phyloP scores from a whole-genome alignment of 257 asterid genomes.

The Penstemon barbatus region DNA sequence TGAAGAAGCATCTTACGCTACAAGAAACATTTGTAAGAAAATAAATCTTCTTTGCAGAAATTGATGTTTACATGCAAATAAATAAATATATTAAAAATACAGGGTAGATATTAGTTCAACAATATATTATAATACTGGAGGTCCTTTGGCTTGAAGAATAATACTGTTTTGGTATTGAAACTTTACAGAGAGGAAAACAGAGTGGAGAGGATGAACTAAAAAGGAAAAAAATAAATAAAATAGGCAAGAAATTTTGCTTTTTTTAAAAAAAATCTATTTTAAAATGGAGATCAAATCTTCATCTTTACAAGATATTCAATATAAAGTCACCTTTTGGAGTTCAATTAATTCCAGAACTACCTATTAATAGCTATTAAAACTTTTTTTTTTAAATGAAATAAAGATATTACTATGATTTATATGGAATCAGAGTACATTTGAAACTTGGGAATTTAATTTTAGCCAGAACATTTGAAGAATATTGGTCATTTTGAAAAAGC shows the following conservation, averaged over 20 bases:
- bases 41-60: neutral
- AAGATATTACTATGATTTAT: too few relatives aligned
- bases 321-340: slow-evolving; percentile 12
- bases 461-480: too few relatives aligned
- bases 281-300: slow-evolving; percentile 40
- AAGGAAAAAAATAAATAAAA: slow-evolving; percentile 8
- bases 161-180: slow-evolving; percentile 19
- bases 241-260: neutral
- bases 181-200: slow-evolving; percentile 67
- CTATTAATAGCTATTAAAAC: neutral
- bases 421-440: too few relatives aligned
- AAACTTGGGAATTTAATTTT: neutral
- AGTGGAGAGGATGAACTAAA: slow-evolving; percentile 47
- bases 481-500: neutral
- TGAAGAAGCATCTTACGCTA: slow-evolving; percentile 29
- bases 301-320: neutral
- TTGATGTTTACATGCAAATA: slow-evolving; percentile 31
- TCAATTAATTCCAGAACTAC: neutral
- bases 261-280: neutral
- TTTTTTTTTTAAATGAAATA: too few relatives aligned
- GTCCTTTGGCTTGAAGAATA: slow-evolving; percentile 40
- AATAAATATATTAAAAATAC: slow-evolving; percentile 5
- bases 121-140: slow-evolving; percentile 2
- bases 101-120: slow-evolving; percentile 22
- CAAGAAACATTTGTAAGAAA: slow-evolving; percentile 26